phyloP scores from a whole-genome alignment of 495 filamentous ascomycete species.

The Chaetomium cochliodes region DNA sequence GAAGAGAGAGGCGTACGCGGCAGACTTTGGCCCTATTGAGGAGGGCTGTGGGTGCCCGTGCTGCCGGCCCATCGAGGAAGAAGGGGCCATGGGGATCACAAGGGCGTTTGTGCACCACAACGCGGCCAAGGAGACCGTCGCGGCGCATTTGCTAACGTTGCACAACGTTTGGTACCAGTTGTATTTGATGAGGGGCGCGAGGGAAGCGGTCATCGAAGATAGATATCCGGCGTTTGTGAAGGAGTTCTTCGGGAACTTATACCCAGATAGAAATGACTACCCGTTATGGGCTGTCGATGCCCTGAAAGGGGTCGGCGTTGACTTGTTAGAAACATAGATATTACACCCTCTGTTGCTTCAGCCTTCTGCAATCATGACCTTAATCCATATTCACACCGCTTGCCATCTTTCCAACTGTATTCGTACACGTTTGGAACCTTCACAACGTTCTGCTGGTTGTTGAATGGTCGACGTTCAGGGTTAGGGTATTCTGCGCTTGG shows the following conservation, averaged over 20 bases:
- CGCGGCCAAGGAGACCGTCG: conserved; percentile 89
- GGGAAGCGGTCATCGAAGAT: conserved; percentile 80
- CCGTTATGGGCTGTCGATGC: conserved; percentile 85
- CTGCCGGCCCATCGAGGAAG: conserved; percentile 62
- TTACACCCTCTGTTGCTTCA: not conserved
- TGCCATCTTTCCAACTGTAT: too few species aligned
- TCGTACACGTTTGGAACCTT: too few species aligned
- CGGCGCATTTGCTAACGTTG: conserved; percentile 88
- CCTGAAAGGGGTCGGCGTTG: conserved; percentile 78
- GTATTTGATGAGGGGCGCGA: conserved; percentile 69
- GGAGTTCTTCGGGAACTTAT: conserved; percentile 71
- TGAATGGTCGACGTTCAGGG: conserved; percentile 2
- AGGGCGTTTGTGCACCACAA: conserved; percentile 89
- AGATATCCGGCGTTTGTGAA: conserved; percentile 74
- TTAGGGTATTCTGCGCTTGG: conserved; percentile 23
- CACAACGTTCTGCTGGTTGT: too few species aligned
- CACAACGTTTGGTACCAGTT: conserved; percentile 95
- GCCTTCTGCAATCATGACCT: too few species aligned
- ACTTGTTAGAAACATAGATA: conserved; percentile 51
- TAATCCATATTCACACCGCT: too few species aligned
- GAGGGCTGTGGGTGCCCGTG: conserved; percentile 75
- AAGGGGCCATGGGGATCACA: conserved; percentile 78
- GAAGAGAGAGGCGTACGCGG: conserved; percentile 67
- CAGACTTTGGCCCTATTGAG: conserved; percentile 81
- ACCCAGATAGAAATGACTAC: conserved; percentile 64